Base-by-base conservation (phyloP, 1,284 basidiomycete species). In the Fomes fomentarius region DNA sequence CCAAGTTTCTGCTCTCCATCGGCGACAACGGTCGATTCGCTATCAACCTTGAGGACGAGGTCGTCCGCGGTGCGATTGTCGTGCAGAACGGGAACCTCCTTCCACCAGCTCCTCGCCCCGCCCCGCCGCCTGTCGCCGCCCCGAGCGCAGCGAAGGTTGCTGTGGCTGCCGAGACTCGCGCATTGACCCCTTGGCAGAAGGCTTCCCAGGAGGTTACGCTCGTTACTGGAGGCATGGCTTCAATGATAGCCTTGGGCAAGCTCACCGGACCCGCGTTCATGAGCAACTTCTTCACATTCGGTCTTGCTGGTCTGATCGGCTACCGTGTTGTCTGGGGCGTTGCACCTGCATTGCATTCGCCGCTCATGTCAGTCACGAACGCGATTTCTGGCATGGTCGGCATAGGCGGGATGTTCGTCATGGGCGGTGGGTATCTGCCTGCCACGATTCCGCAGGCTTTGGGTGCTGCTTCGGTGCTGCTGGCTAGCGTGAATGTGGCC, bases 251-350 rank as follows among this genome's bases (percentile, higher is more conserved):
- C 15, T 75, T 94, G 3, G 91, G 92, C 44, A 93, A 93, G 67
- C 71, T 84, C 33, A 91, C 91, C 0, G 85, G 85, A 3, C 82
- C 87, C 8, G 83, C 82, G 1, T 94, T 93, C 72, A 93, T 94
- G 91, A 81, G 82, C 63, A 89, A 87, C 66, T 88, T 93, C 70
- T 92, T 92, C 68, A 92, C 89, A 0, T 91, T 94, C 65, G 91
- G 91, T 33, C 76, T 92, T 56, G 89, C 90, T 38, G 86, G 89
- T 35, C 69, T 94, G 45, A 89, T 93, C 56, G 91, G 91, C 17
- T 94, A 93, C 69, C 85, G 90, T 59, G 91, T 93, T 1, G 86
- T 94, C 11, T 94, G 92, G 92, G 89, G 88, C 60, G 91, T 94
- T 41, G 82, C 87, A 21, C 91, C 92, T 25, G 91, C 91, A 11